Base-by-base conservation (phyloP, 2,329 filamentous ascomycete species). In the Sarocladium kiliense region DNA sequence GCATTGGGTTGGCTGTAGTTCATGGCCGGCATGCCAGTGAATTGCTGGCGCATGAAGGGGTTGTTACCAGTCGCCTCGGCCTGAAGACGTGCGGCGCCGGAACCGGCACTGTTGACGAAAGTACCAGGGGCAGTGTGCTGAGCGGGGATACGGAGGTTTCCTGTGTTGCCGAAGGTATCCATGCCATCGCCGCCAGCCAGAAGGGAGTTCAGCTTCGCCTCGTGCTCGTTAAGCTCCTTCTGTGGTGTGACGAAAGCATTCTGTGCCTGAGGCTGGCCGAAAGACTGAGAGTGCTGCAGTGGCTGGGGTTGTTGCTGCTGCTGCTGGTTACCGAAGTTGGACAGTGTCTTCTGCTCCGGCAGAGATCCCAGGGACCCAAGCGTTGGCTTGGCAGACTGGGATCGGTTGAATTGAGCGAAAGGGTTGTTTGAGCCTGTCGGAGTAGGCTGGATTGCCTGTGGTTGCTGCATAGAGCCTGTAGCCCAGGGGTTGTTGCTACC, bases 341-440 rank as follows among this genome's bases (percentile, higher is more conserved):
- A 81, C 16, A 92, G 82, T 0, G 88, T 87, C 75, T 92, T 89
- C 67, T 96, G 91, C 71, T 97, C 92, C 26, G 87, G 86, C 16
- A 97, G 77, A 3, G 86, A 84, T 62, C 84, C 84, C 53, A 97
- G 80, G 2, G 86, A 85, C 12, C 90, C 86, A 57, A 88, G 83
- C 44, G 79, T 79, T 58, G 75, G 82, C 59, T 76, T 65, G 7
- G 69, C 66, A 11, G 69, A 79, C 67, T 75, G 85, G 66, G 75
- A 83, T 65, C 77, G 86, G 74, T 61, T 81, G 65, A 88, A 84
- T n/a, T 86, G 81, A 12, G 94, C 93, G 66, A 99, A 99, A 2
- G 94, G 94, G 68, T 99, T 99, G 77, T 99, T 99, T 16, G 94
- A 97, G 49, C 94, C 94, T 2, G 94, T 99, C 3, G 89, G 87